Evolutionary conservation across 176 grass and related monocot genomes (phyloP).

Genomic region (Saccharum officinarum): DNA sequence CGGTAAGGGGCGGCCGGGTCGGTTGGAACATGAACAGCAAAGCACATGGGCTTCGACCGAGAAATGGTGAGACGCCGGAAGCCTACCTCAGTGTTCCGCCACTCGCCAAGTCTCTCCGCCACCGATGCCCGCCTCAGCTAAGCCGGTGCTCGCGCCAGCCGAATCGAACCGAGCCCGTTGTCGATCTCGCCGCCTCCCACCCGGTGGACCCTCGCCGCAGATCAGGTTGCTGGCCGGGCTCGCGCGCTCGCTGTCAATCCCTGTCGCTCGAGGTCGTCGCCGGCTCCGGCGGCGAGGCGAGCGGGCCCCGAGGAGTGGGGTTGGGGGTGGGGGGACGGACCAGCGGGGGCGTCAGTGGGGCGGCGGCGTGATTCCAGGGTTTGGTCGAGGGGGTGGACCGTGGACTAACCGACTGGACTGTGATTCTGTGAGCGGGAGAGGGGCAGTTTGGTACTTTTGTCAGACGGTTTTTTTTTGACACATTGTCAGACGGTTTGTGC

Average conservation of each 20-base stretch:
- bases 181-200: conserved; percentile 20
- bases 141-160: not conserved
- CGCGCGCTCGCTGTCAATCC: not conserved
- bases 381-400: conserved; percentile 18
- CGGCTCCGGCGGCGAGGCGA: not conserved
- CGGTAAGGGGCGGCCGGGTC: not conserved
- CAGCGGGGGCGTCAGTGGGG: not conserved
- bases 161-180: not conserved
- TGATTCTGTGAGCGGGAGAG: not conserved
- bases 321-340: not conserved
- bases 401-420: conserved; percentile 16
- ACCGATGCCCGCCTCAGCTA: not conserved
- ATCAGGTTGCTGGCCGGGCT: not conserved
- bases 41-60: not conserved
- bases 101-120: not conserved
- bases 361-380: conserved; percentile 17
- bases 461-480: too few relatives aligned
- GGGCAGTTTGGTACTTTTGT: conserved; percentile 10
- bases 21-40: not conserved
- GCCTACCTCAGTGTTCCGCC: conserved; percentile 20
- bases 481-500: not conserved
- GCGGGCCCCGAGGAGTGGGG: not conserved
- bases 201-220: not conserved
- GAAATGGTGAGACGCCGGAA: not conserved
- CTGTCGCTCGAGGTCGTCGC: not conserved